phyloP scores from a whole-genome alignment of 2,329 filamentous ascomycete genomes.

The Sarocladiaceae sp. region DNA sequence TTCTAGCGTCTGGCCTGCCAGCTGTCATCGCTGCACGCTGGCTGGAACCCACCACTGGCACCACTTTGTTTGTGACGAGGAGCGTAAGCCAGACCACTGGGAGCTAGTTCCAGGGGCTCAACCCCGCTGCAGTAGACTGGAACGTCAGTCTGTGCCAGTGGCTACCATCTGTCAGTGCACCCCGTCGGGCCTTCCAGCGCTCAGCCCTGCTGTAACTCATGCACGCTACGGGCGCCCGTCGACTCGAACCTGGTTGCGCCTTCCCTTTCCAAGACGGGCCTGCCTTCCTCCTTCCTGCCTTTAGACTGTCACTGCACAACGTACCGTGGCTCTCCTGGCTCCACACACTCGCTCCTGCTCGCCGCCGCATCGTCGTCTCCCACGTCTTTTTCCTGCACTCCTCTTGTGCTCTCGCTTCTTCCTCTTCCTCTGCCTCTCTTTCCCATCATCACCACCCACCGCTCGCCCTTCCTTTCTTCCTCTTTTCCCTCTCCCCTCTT shows the following conservation, averaged over 20 bases:
- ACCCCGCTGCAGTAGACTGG: too few species aligned
- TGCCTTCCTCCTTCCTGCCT: slow-evolving; percentile 6
- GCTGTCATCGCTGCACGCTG: neutral
- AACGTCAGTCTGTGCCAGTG: too few species aligned
- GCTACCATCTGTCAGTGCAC: too few species aligned
- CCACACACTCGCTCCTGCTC: neutral
- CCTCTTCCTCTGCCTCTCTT: slow-evolving; percentile 9
- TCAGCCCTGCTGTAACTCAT: neutral
- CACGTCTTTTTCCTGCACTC: slow-evolving; percentile 10
- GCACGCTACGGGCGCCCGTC: too few species aligned
- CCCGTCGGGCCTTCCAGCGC: neutral
- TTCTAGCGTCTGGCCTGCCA: slow-evolving; percentile 6
- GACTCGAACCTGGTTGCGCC: neutral
- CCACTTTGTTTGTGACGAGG: neutral
- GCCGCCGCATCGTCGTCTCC: slow-evolving; percentile 5
- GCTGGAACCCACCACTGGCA: neutral
- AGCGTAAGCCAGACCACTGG: slow-evolving; percentile 6
- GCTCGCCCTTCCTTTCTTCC: slow-evolving; percentile 9
- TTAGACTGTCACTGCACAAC: too few species aligned
- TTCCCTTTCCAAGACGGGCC: neutral
- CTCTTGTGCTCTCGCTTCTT: slow-evolving; percentile 8
- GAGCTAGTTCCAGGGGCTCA: slow-evolving; percentile 5
- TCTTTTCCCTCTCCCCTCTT: slow-evolving; percentile 11
- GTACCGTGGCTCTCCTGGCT: too few species aligned
- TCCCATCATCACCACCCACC: slow-evolving; percentile 8